phyloP scores from a whole-genome alignment of 1,139 yeast genomes.

The Wickerhamomyces sp. region DNA sequence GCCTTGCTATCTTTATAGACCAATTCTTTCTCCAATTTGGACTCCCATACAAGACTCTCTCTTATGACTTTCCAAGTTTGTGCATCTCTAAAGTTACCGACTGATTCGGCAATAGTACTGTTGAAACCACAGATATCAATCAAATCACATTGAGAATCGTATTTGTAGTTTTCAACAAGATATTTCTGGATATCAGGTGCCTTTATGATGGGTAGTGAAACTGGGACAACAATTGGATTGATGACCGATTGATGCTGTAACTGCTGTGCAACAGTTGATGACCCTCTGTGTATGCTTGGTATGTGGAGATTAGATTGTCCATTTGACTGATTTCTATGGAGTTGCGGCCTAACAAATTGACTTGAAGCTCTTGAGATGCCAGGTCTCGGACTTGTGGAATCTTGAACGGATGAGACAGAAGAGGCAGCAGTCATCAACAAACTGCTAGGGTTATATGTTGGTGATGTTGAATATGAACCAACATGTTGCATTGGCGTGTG shows the following conservation, averaged over 20 bases:
- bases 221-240: slow-evolving; percentile 22
- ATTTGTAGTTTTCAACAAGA: slow-evolving; percentile 27
- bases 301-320: background rate
- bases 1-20: slow-evolving; percentile 2
- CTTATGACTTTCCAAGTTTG: slow-evolving; percentile 70
- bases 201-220: slow-evolving; percentile 26
- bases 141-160: slow-evolving; percentile 15
- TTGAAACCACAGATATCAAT: slow-evolving; percentile 36
- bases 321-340: slow-evolving; percentile 15
- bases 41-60: slow-evolving; percentile 46
- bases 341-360: slow-evolving; percentile 13
- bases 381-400: slow-evolving; percentile 18
- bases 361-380: slow-evolving; percentile 21
- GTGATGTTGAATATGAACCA: slow-evolving; percentile 11
- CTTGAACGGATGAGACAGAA: slow-evolving; percentile 3
- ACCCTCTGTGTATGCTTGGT: slow-evolving; percentile 5
- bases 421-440: slow-evolving; percentile 6
- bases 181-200: slow-evolving; percentile 21
- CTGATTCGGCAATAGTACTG: slow-evolving; percentile 52
- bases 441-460: slow-evolving; percentile 5
- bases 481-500: background rate
- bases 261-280: slow-evolving; percentile 10
- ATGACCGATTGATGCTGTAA: slow-evolving; percentile 4
- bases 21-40: slow-evolving; percentile 14
- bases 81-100: slow-evolving; percentile 48